Evolutionary conservation across 306 rosid species (phyloP).

Genomic region (Prunus fruticosa): DNA sequence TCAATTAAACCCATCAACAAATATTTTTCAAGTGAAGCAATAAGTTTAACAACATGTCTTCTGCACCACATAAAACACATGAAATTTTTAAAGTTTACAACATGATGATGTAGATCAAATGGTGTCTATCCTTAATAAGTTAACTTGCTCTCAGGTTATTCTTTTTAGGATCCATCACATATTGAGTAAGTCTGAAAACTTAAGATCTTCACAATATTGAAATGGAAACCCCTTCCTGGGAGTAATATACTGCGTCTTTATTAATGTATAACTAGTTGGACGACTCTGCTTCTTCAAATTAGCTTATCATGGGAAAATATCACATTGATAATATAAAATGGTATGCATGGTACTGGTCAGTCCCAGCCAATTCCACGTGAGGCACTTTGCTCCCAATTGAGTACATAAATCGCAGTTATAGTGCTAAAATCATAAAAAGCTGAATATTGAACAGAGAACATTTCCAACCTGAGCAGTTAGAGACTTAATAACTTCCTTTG

Average conservation of each 20-base stretch:
- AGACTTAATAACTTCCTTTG: conserved; percentile 86
- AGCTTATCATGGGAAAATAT: background rate
- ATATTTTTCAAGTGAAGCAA: background rate
- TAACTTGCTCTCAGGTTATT: background rate
- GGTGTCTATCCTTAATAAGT: background rate
- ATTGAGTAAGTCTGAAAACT: background rate
- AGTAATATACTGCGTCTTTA: background rate
- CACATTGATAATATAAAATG: background rate
- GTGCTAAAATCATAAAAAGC: conserved; percentile 10
- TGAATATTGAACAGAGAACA: conserved; percentile 13
- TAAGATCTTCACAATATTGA: background rate
- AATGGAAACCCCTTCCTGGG: background rate
- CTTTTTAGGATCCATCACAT: background rate
- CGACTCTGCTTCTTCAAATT: background rate
- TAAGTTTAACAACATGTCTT: background rate
- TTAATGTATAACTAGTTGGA: background rate
- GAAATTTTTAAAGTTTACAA: background rate
- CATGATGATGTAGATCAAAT: background rate
- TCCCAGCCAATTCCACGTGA: background rate
- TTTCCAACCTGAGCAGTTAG: conserved; percentile 77
- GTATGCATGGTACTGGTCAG: background rate
- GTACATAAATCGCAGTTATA: background rate
- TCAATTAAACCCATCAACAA: background rate
- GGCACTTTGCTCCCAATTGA: background rate
- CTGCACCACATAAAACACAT: background rate